Conservation (phyloP, 2,329 filamentous ascomycete genomes). For the Alternaria sp. region DNA sequence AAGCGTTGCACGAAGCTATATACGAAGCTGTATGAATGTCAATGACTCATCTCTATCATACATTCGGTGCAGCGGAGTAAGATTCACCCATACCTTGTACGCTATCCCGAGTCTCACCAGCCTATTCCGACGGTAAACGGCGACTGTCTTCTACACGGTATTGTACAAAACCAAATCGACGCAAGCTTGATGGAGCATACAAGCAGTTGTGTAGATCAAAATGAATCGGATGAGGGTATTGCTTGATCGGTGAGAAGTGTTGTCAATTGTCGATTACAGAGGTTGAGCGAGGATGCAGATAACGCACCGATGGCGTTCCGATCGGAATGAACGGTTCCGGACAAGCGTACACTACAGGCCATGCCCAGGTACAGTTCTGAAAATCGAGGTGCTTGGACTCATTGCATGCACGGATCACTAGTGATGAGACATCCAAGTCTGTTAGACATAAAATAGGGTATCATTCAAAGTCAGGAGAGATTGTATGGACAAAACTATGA, state of each 20-base stretch:
- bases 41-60: background rate
- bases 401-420: background rate
- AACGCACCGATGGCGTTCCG: slow-evolving; percentile 8
- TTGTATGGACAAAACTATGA: background rate
- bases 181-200: background rate
- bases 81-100: background rate
- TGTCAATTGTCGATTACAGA: background rate
- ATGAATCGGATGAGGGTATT: fast-evolving
- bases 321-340: slow-evolving; percentile 15
- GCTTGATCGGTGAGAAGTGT: background rate
- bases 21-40: background rate
- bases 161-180: background rate
- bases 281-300: background rate
- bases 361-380: background rate
- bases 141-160: background rate
- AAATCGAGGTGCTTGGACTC: background rate
- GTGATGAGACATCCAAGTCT: background rate
- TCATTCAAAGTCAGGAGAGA: background rate
- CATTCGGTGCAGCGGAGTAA: background rate
- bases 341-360: background rate
- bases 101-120: background rate
- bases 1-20: background rate
- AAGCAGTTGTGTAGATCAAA: background rate
- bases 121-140: slow-evolving; percentile 20
- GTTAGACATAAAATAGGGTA: slow-evolving; percentile 1